phyloP scores from a whole-genome alignment of 495 filamentous ascomycete genomes.

The Penicillium herquei region DNA sequence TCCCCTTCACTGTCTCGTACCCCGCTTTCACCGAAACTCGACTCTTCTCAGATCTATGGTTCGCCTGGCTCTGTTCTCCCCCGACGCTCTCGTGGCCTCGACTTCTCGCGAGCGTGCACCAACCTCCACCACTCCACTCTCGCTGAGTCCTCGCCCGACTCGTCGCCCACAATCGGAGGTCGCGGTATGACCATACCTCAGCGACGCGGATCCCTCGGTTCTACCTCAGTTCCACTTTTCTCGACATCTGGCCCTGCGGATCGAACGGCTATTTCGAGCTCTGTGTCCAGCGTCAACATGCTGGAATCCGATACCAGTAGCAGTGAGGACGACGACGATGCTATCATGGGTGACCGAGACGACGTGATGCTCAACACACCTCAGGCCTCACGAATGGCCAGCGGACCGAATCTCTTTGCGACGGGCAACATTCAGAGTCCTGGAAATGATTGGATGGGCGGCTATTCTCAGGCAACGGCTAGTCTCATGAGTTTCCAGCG shows the following conservation, averaged over 20 bases:
- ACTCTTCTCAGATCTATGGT: slow-evolving; percentile 77
- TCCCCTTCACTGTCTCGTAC: slow-evolving; percentile 60
- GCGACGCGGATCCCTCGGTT: slow-evolving; percentile 50
- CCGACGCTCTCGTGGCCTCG: slow-evolving; percentile 79
- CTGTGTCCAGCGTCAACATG: slow-evolving; percentile 79
- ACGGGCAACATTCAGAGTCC: slow-evolving; percentile 45
- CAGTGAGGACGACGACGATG: slow-evolving; percentile 72
- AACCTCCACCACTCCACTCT: slow-evolving; percentile 95
- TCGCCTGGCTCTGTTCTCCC: slow-evolving; percentile 82
- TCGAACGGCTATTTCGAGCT: slow-evolving; percentile 74
- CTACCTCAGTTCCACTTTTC: slow-evolving; percentile 39
- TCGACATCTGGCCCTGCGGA: slow-evolving; percentile 54
- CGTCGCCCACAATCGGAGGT: slow-evolving; percentile 81
- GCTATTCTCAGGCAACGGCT: slow-evolving; percentile 63
- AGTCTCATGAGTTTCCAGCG: slow-evolving; percentile 76
- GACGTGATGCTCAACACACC: slow-evolving; percentile 68
- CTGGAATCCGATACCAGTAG: slow-evolving; percentile 73
- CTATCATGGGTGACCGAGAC: slow-evolving; percentile 78
- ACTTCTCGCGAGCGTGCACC: slow-evolving; percentile 91
- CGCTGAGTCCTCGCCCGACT: slow-evolving; percentile 89
- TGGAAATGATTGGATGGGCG: slow-evolving; percentile 57
- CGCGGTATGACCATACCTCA: slow-evolving; percentile 76
- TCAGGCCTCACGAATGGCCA: slow-evolving; percentile 38
- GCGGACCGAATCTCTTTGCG: slow-evolving; percentile 48
- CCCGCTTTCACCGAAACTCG: slow-evolving; percentile 82